Percentiles rank a stretch among this genome's conserved stretches.
phyloP scores from a whole-genome alignment of 2,329 filamentous ascomycete genomes.

The Verticillium albo-atrum region DNA sequence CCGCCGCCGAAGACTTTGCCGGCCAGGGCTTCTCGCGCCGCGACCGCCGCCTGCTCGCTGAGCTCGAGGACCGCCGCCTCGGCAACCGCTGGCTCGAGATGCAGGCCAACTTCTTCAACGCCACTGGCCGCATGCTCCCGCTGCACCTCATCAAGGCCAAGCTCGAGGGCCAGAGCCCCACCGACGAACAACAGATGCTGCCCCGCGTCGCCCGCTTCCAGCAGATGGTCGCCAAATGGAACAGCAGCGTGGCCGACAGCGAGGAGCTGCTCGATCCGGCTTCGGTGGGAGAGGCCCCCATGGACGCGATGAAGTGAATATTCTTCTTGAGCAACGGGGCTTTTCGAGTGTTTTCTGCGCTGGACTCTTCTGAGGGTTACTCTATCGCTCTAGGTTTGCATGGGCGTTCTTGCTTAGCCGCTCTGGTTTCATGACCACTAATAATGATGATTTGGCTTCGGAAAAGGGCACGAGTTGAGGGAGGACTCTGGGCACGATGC shows the following conservation, averaged over 20 bases:
- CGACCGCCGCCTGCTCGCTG: conserved; percentile 30
- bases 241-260: conserved; percentile 4
- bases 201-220: conserved; percentile 1
- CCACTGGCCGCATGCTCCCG: conserved; percentile 35
- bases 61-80: conserved; percentile 26
- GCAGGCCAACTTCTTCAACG: conserved; percentile 39
- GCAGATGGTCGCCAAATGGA: conserved; percentile 10
- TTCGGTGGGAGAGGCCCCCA: conserved; percentile 2
- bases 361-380: background rate
- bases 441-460: too few species aligned
- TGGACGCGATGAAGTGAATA: conserved; percentile 4
- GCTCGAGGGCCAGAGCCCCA: conserved; percentile 17
- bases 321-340: background rate
- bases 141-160: conserved; percentile 29
- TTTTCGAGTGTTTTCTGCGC: background rate
- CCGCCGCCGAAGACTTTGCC: conserved; percentile 11
- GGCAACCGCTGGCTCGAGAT: conserved; percentile 33
- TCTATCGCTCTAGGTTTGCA: background rate
- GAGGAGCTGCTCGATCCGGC: conserved; percentile 9
- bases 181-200: conserved; percentile 18
- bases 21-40: conserved; percentile 19
- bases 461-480: too few species aligned
- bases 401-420: too few species aligned
- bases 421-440: too few species aligned
- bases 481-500: too few species aligned